Evolutionary conservation across 164 flowering plant genomes (phyloP).

Genomic region (Santalum album): DNA sequence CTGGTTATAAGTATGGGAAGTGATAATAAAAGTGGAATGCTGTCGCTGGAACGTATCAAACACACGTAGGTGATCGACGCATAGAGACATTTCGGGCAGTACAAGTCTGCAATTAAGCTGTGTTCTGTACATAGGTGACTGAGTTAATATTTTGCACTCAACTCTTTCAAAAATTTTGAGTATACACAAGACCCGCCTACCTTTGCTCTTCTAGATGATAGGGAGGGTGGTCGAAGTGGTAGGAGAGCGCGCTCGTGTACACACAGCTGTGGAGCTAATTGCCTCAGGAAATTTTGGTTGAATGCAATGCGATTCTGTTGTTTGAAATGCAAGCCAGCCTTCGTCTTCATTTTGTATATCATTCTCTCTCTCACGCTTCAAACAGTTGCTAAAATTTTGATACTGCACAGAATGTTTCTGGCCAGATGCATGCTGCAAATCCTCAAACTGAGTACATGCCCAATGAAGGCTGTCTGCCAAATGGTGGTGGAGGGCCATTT

Average conservation of each 20-base stretch:
- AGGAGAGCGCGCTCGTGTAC: slow-evolving; percentile 71
- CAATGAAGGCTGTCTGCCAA: slow-evolving; percentile 57
- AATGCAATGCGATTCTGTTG: slow-evolving; percentile 66
- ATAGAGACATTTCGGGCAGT: too few species aligned
- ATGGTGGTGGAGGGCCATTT: slow-evolving; percentile 54
- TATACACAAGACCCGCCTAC: slow-evolving; percentile 76
- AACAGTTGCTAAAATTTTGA: too few species aligned
- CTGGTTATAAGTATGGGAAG: not conserved
- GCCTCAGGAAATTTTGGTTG: slow-evolving; percentile 91
- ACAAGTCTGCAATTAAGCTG: too few species aligned
- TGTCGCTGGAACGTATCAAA: too few species aligned
- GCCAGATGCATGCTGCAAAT: slow-evolving; percentile 68
- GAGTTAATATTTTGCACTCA: not conserved
- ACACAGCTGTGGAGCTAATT: slow-evolving; percentile 74
- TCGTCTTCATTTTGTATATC: not conserved
- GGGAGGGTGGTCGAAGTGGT: slow-evolving; percentile 84
- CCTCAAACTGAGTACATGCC: slow-evolving; percentile 64
- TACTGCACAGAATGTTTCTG: not conserved
- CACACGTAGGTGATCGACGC: too few species aligned
- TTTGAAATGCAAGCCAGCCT: slow-evolving; percentile 75
- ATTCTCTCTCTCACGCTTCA: too few species aligned
- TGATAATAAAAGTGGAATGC: too few species aligned
- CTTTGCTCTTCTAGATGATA: slow-evolving; percentile 87
- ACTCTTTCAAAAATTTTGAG: too few species aligned
- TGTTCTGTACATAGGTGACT: not conserved